These are phyloP conservation scores for Epichloe gansuensis DNA, from an alignment of 2,329 filamentous ascomycete species.

Conservation along the genomic window DNA sequence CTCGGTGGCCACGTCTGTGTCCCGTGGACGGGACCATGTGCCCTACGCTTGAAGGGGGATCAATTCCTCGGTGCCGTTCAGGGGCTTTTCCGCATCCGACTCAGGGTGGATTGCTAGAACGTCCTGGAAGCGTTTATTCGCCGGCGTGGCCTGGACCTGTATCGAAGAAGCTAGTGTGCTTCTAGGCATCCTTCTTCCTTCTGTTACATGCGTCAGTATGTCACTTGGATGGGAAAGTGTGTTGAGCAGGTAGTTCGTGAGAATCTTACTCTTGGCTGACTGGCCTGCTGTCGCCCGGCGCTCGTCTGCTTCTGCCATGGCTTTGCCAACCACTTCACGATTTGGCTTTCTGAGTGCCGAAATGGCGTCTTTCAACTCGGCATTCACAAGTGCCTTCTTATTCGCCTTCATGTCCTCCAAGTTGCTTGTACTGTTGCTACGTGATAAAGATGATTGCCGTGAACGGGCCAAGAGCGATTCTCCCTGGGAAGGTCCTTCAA, in stretches of 20 bases:
- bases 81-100: conserved; percentile 10
- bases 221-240: not conserved
- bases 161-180: conserved; percentile 26
- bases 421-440: conserved; percentile 35
- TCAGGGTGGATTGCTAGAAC: conserved; percentile 25
- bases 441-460: conserved; percentile 26
- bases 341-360: conserved; percentile 64
- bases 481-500: conserved; percentile 36
- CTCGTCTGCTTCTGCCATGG: conserved; percentile 55
- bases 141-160: conserved; percentile 46
- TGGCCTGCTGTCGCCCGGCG: conserved; percentile 38
- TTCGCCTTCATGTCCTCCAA: conserved; percentile 45
- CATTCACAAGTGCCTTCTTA: conserved; percentile 55
- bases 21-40: conserved; percentile 31
- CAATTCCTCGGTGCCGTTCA: conserved; percentile 17
- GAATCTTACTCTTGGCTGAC: conserved; percentile 35
- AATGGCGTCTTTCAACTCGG: conserved; percentile 63
- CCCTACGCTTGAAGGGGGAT: conserved; percentile 27
- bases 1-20: conserved; percentile 19
- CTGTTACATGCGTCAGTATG: conserved; percentile 25
- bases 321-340: conserved; percentile 54
- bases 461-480: conserved; percentile 25
- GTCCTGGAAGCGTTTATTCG: conserved; percentile 42
- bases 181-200: conserved; percentile 39
- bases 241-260: not conserved